A percentile compares a stretch with the other conserved stretches of the same genome.
Conservation (phyloP, 306 rosid species). For the Pyrus communis region DNA sequence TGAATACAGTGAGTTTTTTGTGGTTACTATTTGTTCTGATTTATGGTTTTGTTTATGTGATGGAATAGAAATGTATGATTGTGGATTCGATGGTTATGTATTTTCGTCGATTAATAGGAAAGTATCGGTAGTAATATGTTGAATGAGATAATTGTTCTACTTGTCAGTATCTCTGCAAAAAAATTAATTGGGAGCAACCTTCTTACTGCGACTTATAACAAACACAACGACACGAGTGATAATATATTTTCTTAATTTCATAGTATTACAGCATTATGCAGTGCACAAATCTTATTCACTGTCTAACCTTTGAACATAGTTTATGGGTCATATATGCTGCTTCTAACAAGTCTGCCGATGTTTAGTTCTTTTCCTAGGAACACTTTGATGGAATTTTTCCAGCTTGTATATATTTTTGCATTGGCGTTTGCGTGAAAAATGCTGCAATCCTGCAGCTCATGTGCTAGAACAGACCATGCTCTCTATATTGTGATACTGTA, state of each 20-base stretch:
- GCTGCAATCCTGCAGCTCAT: background rate
- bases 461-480: background rate
- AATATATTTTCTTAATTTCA: background rate
- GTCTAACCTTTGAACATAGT: background rate
- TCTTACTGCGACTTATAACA: background rate
- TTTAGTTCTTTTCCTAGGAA: background rate
- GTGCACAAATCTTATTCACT: background rate
- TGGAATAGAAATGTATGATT: background rate
- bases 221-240: background rate
- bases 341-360: background rate
- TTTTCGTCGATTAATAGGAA: background rate
- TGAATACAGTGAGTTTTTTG: background rate
- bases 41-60: background rate
- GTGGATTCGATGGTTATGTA: background rate
- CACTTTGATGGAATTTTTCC: background rate
- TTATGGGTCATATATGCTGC: background rate
- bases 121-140: background rate
- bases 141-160: background rate
- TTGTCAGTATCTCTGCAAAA: background rate
- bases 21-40: background rate
- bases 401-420: background rate
- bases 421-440: too few relatives aligned
- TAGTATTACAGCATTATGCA: background rate
- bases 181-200: background rate
- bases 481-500: constrained; percentile 19